Conservation (phyloP, 768 basidiomycete species). For the Rhodotorula babjevae region DNA sequence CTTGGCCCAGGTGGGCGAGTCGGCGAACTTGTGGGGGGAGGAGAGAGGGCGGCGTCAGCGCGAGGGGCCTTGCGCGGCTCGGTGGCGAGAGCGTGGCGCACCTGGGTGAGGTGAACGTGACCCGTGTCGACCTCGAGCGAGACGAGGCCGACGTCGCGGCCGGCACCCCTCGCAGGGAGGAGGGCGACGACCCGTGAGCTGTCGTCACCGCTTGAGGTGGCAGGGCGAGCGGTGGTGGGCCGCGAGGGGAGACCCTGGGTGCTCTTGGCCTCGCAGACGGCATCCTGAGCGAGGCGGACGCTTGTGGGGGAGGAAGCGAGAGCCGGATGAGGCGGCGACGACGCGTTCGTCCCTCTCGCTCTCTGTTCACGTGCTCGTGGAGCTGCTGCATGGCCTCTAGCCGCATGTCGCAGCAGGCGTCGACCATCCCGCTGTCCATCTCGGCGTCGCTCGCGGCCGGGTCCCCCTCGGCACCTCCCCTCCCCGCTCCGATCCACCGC, state of each 20-base stretch:
- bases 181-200: constrained; percentile 26
- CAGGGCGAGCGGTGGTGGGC: constrained; percentile 4
- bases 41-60: not conserved
- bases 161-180: constrained; percentile 14
- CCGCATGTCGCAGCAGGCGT: not conserved
- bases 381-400: not conserved
- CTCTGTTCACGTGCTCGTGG: not conserved
- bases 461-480: not conserved
- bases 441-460: not conserved
- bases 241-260: not conserved
- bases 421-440: constrained; percentile 26
- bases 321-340: not conserved
- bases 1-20: constrained; percentile 83
- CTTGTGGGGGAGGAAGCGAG: too few relatives aligned
- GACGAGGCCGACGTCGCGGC: constrained; percentile 79
- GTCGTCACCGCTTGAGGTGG: not conserved
- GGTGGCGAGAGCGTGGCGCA: constrained; percentile 44
- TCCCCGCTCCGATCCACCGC: constrained; percentile 2
- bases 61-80: too few relatives aligned
- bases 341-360: too few relatives aligned
- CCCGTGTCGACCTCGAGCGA: constrained; percentile 77
- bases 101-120: constrained; percentile 71
- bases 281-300: too few relatives aligned
- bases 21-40: constrained; percentile 58
- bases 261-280: not conserved